Evolutionary conservation across 2,329 filamentous ascomycete genomes (phyloP), one percentile per base, ranked within the genome.

Genomic region (Ascochyta lentis): DNA sequence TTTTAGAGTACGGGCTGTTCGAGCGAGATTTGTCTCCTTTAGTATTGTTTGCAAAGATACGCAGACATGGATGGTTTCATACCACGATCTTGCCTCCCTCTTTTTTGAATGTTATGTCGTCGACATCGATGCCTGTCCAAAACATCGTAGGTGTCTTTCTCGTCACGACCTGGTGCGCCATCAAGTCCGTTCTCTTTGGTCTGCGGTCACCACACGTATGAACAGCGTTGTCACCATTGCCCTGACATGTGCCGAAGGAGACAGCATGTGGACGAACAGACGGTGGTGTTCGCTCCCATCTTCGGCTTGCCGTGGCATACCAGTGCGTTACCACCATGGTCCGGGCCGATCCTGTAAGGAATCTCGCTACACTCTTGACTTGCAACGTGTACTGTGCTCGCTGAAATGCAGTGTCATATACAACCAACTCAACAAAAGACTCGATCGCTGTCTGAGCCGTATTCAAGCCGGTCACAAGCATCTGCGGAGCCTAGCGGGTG

Each of bases 291-390:
- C 3, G 2, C 3, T 2, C 12, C 40, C 27, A 8, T 24, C 7
- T 15, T 44, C 34, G 40, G 51, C 26, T 45, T 40, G 40, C 51
- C 33, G 51, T 33, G 23, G 22, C 39, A 44, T 3, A 16, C 12
- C n/a, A 10, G 15, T 3, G 19, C 24, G 16, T 9, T 13, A 15
- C 12, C 19, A 6, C 7, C 19, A 10, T 19, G 16, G 16, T n/a
- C 33, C 45, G 34, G 44, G 26, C 45, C 40, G 40, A 49, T 27
- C 31, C 13, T 16, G 15, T n/a, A 9, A 13, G 12, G 19, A 13
- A 15, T 31, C 29, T 31, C 29, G 29, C 29, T 23, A 13, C 9
- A 19, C 12, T 12, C n/a, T 34, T 5, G 5, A 13, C 15, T 16
- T 15, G 33, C 6, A 48, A 15, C 4, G 27, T 31, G 22, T 16